These are phyloP conservation scores for Cryptococcus deneoformans DNA, from an alignment of 1,284 basidiomycete genomes.

Conservation along the genomic window DNA sequence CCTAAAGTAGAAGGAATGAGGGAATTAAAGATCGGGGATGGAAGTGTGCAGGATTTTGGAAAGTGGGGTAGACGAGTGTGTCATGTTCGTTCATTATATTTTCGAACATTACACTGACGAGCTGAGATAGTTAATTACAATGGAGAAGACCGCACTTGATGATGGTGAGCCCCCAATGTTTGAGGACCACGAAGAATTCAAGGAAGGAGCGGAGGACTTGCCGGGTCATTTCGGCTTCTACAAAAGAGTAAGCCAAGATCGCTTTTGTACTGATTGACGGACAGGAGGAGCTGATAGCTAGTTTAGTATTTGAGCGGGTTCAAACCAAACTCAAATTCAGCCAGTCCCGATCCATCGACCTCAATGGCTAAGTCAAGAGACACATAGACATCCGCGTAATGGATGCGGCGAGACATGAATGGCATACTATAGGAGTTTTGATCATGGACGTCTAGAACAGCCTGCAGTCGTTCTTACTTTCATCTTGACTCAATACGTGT, in stretches of 20 bases:
- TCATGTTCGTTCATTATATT: conserved; percentile 11
- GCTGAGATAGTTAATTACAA: conserved; percentile 75
- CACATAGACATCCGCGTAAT: no score
- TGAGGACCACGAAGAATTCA: conserved; percentile 31
- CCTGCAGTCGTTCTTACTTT: no score
- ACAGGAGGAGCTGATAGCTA: no score
- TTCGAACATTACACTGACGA: not conserved
- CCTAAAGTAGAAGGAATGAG: conserved; percentile 72
- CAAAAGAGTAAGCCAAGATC: conserved; percentile 21
- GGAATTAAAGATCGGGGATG: conserved; percentile 66
- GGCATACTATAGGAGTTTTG: no score
- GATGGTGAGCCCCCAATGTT: conserved; percentile 41
- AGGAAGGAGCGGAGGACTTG: conserved; percentile 21
- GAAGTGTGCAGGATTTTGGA: conserved; percentile 92
- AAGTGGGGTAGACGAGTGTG: conserved; percentile 84
- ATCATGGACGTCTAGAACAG: no score
- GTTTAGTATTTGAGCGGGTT: no score
- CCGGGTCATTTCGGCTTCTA: conserved; percentile 45
- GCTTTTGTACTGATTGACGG: no score
- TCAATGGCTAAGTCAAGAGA: no score
- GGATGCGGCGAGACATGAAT: no score
- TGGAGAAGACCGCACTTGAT: conserved; percentile 64
- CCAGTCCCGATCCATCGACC: no score
- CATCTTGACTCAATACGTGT: no score
- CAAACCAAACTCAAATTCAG: no score